Evolutionary conservation across 1,139 yeast genomes (phyloP), one percentile per base, ranked within the genome.

Genomic region (Kodamaea suecica): DNA sequence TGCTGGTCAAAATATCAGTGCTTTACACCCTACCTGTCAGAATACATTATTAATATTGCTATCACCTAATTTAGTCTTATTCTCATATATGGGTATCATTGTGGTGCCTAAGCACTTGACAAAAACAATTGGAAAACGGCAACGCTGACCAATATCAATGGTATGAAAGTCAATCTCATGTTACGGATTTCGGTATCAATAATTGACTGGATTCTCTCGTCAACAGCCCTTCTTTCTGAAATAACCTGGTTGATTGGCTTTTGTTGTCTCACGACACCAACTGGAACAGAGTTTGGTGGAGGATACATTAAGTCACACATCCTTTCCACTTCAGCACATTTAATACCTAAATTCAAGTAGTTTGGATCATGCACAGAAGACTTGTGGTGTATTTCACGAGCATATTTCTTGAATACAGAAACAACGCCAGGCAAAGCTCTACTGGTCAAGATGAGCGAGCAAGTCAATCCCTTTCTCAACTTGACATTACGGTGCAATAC

Each of bases 391-490:
- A 94, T 88, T 35, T 68, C 70, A 52, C 84, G 80, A 34, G 84
- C 66, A 57, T 86, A 87, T 20, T 76, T 65, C 50, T 81, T 76
- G 70, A 94, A 94, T 29, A 90, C 76, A 9, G 67, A 66, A 30
- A 84, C 83, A 28, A 87, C 92, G 3, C 85, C 90, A 28, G 79
- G 78, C 57, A 85, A 76, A 3, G 87, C 80, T 57, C 90, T 76
- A 30, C 92, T 73, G 40, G 77, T 66, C 43, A 86, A 66, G 44
- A 94, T 88, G 50, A 94, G 71, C 44, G 73, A 66, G 51, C 88
- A 83, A 1, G 98, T 83, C 25, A 85, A 78, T n/a, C 97, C 97
- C 62, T 86, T 85, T 63, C 97, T 78, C 55, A 94, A 84, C 68
- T 94, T 94, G 44, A 92, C 84, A 51, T 85, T 80, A 27, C 62